A percentile compares a stretch with the other conserved stretches of the same genome.
These are phyloP conservation scores for Linum lewisii DNA, from an alignment of 345 rosid genomes.

Conservation along the genomic window DNA sequence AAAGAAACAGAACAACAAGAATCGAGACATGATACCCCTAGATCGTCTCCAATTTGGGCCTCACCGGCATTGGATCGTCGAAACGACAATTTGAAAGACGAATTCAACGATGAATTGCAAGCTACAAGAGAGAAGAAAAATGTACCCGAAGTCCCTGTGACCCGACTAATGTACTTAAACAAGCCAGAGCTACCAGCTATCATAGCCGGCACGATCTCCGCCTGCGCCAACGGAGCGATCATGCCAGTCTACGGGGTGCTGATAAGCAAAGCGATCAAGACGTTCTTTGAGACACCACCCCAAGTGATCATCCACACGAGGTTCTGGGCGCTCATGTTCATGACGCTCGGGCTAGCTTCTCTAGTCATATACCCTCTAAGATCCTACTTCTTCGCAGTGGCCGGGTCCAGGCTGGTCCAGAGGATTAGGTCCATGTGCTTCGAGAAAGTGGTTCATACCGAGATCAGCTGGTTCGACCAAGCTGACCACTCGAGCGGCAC, in stretches of 20 bases:
- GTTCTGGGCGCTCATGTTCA: conserved; percentile 57
- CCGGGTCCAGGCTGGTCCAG: conserved; percentile 56
- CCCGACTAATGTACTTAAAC: conserved; percentile 58
- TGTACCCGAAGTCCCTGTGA: conserved; percentile 35
- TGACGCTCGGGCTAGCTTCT: conserved; percentile 51
- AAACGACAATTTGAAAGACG: conserved; percentile 38
- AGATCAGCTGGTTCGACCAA: conserved; percentile 77
- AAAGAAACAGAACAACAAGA: conserved; percentile 29
- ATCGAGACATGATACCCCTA: conserved; percentile 22
- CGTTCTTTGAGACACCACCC: conserved; percentile 52
- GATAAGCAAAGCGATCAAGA: conserved; percentile 38
- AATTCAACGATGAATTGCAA: conserved; percentile 30
- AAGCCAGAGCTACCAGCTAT: conserved; percentile 74
- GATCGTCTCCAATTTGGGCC: background rate
- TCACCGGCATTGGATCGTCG: conserved; percentile 23
- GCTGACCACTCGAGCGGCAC: conserved; percentile 73
- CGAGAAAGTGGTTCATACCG: conserved; percentile 78
- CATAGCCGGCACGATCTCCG: conserved; percentile 42
- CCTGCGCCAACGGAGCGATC: conserved; percentile 41
- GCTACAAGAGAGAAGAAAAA: conserved; percentile 17
- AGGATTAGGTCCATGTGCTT: conserved; percentile 64
- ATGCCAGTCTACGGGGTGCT: conserved; percentile 53
- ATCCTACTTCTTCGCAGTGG: conserved; percentile 55
- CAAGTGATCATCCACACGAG: conserved; percentile 48
- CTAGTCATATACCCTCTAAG: conserved; percentile 35